These are phyloP conservation scores for Skeletonema potamos DNA, from an alignment of 108 stramenopile genomes.

Conservation along the genomic window DNA sequence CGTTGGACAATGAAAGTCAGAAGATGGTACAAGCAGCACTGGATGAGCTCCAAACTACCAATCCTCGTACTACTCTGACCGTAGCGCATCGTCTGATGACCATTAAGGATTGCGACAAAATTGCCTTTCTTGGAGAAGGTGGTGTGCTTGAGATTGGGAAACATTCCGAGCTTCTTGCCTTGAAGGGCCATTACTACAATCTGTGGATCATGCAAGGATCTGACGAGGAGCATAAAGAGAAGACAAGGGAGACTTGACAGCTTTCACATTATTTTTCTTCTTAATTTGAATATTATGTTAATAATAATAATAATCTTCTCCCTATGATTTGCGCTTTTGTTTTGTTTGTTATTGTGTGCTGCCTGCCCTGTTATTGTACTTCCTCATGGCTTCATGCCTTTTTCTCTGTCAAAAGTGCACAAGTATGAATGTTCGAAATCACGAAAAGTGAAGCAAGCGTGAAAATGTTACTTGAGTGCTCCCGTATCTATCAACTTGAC, in stretches of 20 bases:
- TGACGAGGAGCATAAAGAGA: conserved; percentile 15
- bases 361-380: too few relatives aligned
- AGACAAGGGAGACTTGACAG: background rate
- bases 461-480: too few relatives aligned
- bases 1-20: conserved; percentile 86
- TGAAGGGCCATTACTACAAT: conserved; percentile 52
- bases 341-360: too few relatives aligned
- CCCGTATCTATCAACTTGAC: too few relatives aligned
- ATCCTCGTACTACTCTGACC: conserved; percentile 67
- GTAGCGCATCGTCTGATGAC: conserved; percentile 92
- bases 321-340: too few relatives aligned
- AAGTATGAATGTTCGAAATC: too few relatives aligned
- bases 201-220: conserved; percentile 47
- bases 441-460: too few relatives aligned
- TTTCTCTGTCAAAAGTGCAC: too few relatives aligned
- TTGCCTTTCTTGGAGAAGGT: conserved; percentile 71
- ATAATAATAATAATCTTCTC: too few relatives aligned
- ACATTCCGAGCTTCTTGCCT: conserved; percentile 64
- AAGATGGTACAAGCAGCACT: conserved; percentile 83
- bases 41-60: conserved; percentile 72
- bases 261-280: too few relatives aligned
- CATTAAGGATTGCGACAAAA: conserved; percentile 68
- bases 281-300: too few relatives aligned
- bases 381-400: too few relatives aligned
- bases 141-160: conserved; percentile 66